Percentiles rank a stretch among this genome's conserved stretches.
Evolutionary conservation across 1,139 yeast genomes (phyloP).

Genomic region (Saccharomycopsis hybrid): DNA sequence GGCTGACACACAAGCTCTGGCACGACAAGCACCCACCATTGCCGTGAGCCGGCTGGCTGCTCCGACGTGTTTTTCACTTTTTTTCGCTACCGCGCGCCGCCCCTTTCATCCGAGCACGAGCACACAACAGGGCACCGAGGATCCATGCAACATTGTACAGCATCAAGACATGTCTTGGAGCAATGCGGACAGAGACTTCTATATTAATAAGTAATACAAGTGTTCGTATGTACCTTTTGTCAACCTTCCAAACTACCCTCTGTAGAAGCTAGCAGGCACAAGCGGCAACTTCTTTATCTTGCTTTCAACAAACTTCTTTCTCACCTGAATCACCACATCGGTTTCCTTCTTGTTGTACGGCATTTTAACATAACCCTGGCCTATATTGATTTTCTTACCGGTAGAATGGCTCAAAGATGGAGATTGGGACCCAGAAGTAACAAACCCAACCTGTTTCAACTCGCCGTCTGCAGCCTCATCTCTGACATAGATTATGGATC

Average conservation of each 20-base stretch:
- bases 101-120: too few species aligned
- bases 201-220: too few species aligned
- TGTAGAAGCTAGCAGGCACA: conserved; percentile 66
- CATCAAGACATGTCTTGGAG: too few species aligned
- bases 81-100: too few species aligned
- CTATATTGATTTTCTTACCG: conserved; percentile 48
- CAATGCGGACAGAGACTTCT: too few species aligned
- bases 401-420: conserved; percentile 66
- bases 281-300: conserved; percentile 77
- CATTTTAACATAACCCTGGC: conserved; percentile 82
- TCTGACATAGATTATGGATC: conserved; percentile 51
- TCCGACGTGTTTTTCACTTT: too few species aligned
- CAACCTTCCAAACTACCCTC: conserved; percentile 27
- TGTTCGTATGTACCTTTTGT: too few species aligned
- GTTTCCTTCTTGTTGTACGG: conserved; percentile 72
- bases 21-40: too few species aligned
- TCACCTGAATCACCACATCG: conserved; percentile 62
- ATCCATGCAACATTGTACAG: too few species aligned
- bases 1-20: too few species aligned
- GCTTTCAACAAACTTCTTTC: conserved; percentile 79
- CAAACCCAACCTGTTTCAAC: conserved; percentile 56
- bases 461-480: conserved; percentile 39
- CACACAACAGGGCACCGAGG: too few species aligned
- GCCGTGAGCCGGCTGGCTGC: too few species aligned
- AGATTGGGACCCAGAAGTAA: conserved; percentile 88